These are phyloP conservation scores for Leccinum broughii DNA, from an alignment of 768 basidiomycete genomes.

Conservation along the genomic window DNA sequence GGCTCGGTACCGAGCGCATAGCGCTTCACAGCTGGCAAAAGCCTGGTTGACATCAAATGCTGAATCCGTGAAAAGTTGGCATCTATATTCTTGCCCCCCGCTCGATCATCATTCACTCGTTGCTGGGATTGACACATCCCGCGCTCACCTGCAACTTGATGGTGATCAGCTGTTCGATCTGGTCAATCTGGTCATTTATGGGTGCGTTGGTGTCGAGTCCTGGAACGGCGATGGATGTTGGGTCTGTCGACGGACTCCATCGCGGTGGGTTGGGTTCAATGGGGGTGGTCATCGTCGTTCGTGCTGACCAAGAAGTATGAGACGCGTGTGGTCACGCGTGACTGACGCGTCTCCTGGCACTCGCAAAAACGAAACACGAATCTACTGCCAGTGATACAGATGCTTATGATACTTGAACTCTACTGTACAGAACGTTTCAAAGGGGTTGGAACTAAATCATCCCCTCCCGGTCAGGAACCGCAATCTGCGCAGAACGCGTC, in stretches of 20 bases:
- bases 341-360: slow-evolving; percentile 16
- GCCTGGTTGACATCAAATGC: slow-evolving; percentile 71
- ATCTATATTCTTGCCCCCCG: slow-evolving; percentile 70
- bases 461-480: slow-evolving; percentile 56
- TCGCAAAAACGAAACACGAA: not conserved
- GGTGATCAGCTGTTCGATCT: slow-evolving; percentile 94
- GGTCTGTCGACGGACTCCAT: slow-evolving; percentile 69
- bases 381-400: not conserved
- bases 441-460: slow-evolving; percentile 48
- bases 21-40: slow-evolving; percentile 87
- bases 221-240: slow-evolving; percentile 62
- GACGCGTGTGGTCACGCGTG: slow-evolving; percentile 26
- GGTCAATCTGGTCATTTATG: slow-evolving; percentile 82
- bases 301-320: not conserved
- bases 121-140: slow-evolving; percentile 1
- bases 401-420: too few relatives aligned
- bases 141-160: slow-evolving; percentile 76
- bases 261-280: slow-evolving; percentile 63
- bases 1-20: slow-evolving; percentile 87
- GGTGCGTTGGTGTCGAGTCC: slow-evolving; percentile 72
- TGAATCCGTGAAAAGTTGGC: slow-evolving; percentile 92
- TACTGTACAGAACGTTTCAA: too few relatives aligned
- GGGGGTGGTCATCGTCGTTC: slow-evolving; percentile 33
- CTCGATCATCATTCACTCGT: slow-evolving; percentile 12
- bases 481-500: slow-evolving; percentile 49